These are phyloP conservation scores for Crotalaria pallida DNA, from an alignment of 306 rosid genomes.

Conservation along the genomic window DNA sequence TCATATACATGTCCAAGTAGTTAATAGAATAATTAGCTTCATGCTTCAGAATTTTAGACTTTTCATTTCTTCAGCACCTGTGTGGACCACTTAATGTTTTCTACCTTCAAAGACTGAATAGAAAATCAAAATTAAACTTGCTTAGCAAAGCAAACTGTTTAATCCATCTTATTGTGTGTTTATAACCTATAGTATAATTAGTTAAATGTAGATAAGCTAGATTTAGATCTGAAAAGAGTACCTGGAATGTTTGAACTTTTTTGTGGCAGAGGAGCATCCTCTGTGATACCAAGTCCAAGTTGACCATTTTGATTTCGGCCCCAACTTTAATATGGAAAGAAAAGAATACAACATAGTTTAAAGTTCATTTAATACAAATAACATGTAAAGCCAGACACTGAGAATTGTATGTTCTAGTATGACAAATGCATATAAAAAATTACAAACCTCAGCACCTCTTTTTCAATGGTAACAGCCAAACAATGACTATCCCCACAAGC, in stretches of 20 bases:
- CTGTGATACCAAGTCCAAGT: constrained; percentile 85
- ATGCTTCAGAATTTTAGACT: not conserved
- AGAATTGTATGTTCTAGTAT: not conserved
- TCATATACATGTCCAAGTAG: not conserved
- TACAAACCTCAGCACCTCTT: constrained; percentile 75
- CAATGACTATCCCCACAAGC: constrained; percentile 97
- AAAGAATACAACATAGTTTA: not conserved
- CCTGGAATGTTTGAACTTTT: constrained; percentile 76
- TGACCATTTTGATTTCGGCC: constrained; percentile 95
- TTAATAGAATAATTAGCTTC: not conserved
- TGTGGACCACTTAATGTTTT: not conserved
- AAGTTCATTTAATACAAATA: not conserved
- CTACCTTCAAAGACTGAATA: not conserved
- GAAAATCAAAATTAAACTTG: not conserved
- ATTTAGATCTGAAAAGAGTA: constrained; percentile 27
- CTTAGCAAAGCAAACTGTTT: not conserved
- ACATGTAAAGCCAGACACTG: not conserved
- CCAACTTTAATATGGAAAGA: constrained; percentile 4
- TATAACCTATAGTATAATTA: not conserved
- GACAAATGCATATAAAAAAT: not conserved
- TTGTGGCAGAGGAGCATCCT: constrained; percentile 86
- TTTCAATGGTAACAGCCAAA: constrained; percentile 80
- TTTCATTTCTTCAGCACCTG: not conserved
- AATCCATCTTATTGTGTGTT: not conserved
- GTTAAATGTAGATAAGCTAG: not conserved